Conservation (phyloP, 2,329 filamentous ascomycete genomes). For the Fusarium heterosporum region DNA sequence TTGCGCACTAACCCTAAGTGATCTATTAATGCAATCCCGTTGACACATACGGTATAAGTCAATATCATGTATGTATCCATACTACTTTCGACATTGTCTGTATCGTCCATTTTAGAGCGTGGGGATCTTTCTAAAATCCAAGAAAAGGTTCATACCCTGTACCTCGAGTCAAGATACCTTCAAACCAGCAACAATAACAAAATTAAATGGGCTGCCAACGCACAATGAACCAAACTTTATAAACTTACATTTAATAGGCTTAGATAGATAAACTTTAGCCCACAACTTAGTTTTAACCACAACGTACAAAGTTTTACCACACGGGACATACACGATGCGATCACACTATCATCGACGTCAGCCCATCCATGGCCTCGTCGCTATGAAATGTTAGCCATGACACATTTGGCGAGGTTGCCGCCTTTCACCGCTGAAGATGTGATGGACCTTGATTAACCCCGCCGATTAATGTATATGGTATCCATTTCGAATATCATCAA, state of each 20-base stretch:
- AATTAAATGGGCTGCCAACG: not conserved
- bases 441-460: constrained; percentile 4
- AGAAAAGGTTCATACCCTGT: not conserved
- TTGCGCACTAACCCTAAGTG: too few species aligned
- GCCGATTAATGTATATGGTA: not conserved
- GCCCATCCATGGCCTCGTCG: not conserved
- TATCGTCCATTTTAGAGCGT: too few species aligned
- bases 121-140: too few species aligned
- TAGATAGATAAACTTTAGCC: not conserved
- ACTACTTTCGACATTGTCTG: too few species aligned
- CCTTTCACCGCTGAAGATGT: constrained; percentile 12
- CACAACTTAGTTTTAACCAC: not conserved
- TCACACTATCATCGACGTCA: not conserved
- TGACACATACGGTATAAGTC: too few species aligned
- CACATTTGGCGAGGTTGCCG: not conserved
- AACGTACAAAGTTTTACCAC: too few species aligned
- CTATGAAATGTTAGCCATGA: not conserved
- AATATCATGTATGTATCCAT: too few species aligned
- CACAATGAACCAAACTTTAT: not conserved
- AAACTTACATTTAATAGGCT: too few species aligned
- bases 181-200: not conserved
- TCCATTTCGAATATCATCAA: not conserved
- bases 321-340: not conserved
- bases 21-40: too few species aligned
- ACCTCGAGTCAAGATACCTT: not conserved